Evolutionary conservation across 2,329 filamentous ascomycete genomes (phyloP), one percentile per base, ranked within the genome.

Genomic region (Trichoderma sp.): DNA sequence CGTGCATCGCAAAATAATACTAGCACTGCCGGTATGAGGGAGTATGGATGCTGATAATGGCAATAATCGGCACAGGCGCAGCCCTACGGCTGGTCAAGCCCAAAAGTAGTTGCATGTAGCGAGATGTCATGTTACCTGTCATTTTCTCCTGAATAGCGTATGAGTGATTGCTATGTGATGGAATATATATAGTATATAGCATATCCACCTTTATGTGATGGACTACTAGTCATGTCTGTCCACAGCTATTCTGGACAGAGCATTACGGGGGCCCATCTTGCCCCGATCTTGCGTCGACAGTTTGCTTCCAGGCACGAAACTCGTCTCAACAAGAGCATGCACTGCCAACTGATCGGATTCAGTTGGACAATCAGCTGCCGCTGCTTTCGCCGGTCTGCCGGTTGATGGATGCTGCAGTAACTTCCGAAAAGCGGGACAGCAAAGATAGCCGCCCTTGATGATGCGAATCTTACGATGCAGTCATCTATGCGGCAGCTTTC

Each of bases 81-180:
- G 61, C 61, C 61, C 37, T 64, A 64, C 52, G 37, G 15, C 48
- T 45, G 15, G 61, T 42, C 17, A 45, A 56, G 48, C 7, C 61
- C 27, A 64, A 45, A 35, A 35, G 37, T 5, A 48, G 61, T 27
- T 34, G n/a, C 25, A 35, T 27, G n/a, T 12, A 37, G 19, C 52
- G 52, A 56, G 52, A 56, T 19, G 34, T 8, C 10, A 48, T 57
- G 52, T 56, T 48, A 64, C 61, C 61, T 57, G 61, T 64, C 61
- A 45, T 56, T 22, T 35, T 35, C 39, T 13, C 52, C 27, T 61
- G 13, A 29, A 22, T 25, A 29, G 25, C 35, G 29, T 29, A n/a
- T n/a, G 61, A 25, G 61, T 64, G 61, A 35, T 15, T 25, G 61
- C 15, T 35, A 37, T 35, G 52, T 48, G 61, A 64, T 48, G 61